Evolutionary conservation across 345 rosid species (phyloP), one percentile per base, ranked within the genome.

Genomic region (Eutrema japonicum): DNA sequence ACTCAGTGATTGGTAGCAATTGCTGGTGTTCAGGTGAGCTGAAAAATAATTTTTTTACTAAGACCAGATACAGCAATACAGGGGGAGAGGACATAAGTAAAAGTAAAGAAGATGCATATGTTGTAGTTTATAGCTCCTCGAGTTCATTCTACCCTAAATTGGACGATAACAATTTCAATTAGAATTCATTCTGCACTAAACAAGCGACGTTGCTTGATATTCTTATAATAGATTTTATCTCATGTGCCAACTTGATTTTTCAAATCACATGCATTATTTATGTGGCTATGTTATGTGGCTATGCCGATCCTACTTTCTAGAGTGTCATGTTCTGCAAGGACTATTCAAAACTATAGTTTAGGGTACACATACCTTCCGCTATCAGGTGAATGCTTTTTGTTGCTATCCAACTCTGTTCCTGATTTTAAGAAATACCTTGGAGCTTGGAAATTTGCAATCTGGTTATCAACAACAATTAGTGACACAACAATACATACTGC

Each of bases 381-480:
- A 70, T 86, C 88, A 77, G 88, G 82, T 14, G 86, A 81, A 80
- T 73, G 76, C 78, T 82, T 88, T 78, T 85, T 90, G 66, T 62
- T 69, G 85, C 82, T 77, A 59, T 86, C 96, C 72, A 81, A 75
- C 53, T 90, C 96, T 63, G 77, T 79, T 71, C 79, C 90, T 54
- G 80, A 75, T 83, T 88, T 92, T 87, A 92, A 83, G 82, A 85
- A 57, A 83, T 92, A 95, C 76, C 82, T 83, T 14, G 88, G 87
- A 80, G 92, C 88, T 84, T 87, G 96, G 75, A 78, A 86, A 82
- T 53, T 78, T 52, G 98, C 97, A 77, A 95, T 90, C 99, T 95
- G 86, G 73, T 66, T 56, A 47, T 70, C 77, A 80, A 82, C 72
- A 77, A 70, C 49, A 65, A 72, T 78, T 64, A 63, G 59, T 55